A percentile compares a stretch with the other conserved stretches of the same genome.
phyloP scores from a whole-genome alignment of 768 basidiomycete species.

The Serendipita sp. region DNA sequence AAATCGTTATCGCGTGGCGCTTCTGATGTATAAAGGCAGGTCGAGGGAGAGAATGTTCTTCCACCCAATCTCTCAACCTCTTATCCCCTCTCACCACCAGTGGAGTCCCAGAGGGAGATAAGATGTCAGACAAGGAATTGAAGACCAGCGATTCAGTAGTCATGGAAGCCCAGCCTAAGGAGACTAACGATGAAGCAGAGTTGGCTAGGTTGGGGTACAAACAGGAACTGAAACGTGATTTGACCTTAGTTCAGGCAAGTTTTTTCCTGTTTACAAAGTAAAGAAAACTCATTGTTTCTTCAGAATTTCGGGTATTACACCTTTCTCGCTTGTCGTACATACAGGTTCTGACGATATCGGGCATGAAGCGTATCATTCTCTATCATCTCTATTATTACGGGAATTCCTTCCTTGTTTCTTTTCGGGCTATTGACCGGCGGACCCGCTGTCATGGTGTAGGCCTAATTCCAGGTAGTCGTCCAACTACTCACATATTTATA shows the following conservation, averaged over 20 bases:
- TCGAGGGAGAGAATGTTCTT: too few relatives aligned
- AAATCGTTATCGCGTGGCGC: too few relatives aligned
- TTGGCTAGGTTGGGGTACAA: slow-evolving; percentile 57
- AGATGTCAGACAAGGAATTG: too few relatives aligned
- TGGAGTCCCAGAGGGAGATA: too few relatives aligned
- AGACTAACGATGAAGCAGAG: slow-evolving; percentile 35
- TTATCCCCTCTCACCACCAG: too few relatives aligned
- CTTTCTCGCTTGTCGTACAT: not conserved
- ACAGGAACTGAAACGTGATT: slow-evolving; percentile 45
- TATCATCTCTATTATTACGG: slow-evolving; percentile 57
- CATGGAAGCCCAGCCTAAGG: not conserved
- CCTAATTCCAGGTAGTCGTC: not conserved
- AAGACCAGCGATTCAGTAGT: too few relatives aligned
- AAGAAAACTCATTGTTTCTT: not conserved
- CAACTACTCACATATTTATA: not conserved
- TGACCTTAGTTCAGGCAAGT: slow-evolving; percentile 43
- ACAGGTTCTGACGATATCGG: not conserved
- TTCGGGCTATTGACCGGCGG: slow-evolving; percentile 62
- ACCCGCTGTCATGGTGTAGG: slow-evolving; percentile 49
- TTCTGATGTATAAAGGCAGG: too few relatives aligned
- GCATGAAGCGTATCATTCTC: slow-evolving; percentile 34
- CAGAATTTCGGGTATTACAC: slow-evolving; percentile 2
- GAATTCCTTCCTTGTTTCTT: slow-evolving; percentile 49
- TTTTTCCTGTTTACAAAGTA: not conserved
- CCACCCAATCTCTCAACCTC: too few relatives aligned